These are phyloP conservation scores for Calendula officinalis DNA, from an alignment of 129 eudicot genomes.

Conservation along the genomic window DNA sequence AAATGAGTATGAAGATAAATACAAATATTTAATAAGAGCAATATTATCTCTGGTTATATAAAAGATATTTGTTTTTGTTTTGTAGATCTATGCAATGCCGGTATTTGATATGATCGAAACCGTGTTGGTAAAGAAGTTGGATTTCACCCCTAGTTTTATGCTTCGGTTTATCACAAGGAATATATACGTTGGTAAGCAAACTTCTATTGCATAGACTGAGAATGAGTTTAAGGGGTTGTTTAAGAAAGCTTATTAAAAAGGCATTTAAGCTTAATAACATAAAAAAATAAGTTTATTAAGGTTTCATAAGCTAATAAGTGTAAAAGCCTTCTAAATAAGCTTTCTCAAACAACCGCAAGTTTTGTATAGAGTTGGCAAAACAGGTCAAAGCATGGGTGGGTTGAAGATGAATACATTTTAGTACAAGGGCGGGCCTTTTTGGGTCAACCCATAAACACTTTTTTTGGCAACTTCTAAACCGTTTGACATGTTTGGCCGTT, in stretches of 20 bases:
- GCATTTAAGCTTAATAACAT: no score
- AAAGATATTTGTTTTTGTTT: not conserved
- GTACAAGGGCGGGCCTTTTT: not conserved
- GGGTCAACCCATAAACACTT: constrained; percentile 1
- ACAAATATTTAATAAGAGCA: no score
- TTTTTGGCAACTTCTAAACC: not conserved
- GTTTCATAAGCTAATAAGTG: no score
- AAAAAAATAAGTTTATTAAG: no score
- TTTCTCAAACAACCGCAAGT: no score
- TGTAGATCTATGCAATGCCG: constrained; percentile 38
- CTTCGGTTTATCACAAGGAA: constrained; percentile 57
- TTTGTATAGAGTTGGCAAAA: constrained; percentile 1
- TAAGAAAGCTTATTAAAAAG: no score
- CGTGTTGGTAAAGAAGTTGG: constrained; percentile 52
- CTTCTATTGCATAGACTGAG: not conserved
- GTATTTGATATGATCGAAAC: constrained; percentile 58
- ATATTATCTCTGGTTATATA: not conserved
- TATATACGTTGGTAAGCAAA: constrained; percentile 55
- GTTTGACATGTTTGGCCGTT: not conserved
- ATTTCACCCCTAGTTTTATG: constrained; percentile 43
- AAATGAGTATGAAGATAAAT: no score
- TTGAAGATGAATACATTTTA: not conserved
- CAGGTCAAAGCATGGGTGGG: not conserved
- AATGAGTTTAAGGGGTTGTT: not conserved
- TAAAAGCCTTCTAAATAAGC: no score